Evolutionary conservation across 2,329 filamentous ascomycete species (phyloP), one percentile per base, ranked within the genome.

Genomic region (Colletotrichum euphorbiae): DNA sequence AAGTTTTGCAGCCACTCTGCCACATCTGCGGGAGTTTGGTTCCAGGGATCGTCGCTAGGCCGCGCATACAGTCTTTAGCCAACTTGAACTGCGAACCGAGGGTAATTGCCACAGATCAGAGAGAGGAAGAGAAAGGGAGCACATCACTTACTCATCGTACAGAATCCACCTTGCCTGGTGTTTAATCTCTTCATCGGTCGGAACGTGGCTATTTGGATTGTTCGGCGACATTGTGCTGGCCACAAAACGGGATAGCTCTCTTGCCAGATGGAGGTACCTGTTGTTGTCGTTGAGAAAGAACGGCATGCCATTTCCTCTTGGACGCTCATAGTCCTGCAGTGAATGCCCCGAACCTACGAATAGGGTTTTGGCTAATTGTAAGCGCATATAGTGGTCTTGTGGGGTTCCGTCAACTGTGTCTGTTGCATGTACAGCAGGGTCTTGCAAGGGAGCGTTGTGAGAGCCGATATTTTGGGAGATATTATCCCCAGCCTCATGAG

Each of bases 131-230:
- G n/a, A 17, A 7, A 13, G 4, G n/a, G 0, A 33, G 9, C 15
- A 40, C 28, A 2, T 13, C 15, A 58, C 75, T 72, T 28, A 75
- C 74, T 75, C 74, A 19, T 76, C 76, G 4, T 72, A 74, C 36
- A 75, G 60, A 28, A 80, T 78, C 62, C 73, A 75, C 1, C 75
- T 72, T 2, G 78, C 79, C 63, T 80, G 75, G 6, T 72, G 69
- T 19, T 78, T 71, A 0, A 81, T 64, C 38, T 80, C 78, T 5
- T 75, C 75, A 17, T 81, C 78, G 0, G 77, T 79, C 0, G 78
- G 78, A 0, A 77, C 58, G 2, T 75, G 74, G 13, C 60, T 75
- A 56, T 72, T 72, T 2, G 75, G 75, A 11, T 77, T 77, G 8
- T 72, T 74, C 55, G 69, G 77, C 15, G 72, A 78, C 75, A 73